These are phyloP conservation scores for Boletus tylopilopsis DNA, from an alignment of 768 basidiomycete genomes.

Conservation along the genomic window DNA sequence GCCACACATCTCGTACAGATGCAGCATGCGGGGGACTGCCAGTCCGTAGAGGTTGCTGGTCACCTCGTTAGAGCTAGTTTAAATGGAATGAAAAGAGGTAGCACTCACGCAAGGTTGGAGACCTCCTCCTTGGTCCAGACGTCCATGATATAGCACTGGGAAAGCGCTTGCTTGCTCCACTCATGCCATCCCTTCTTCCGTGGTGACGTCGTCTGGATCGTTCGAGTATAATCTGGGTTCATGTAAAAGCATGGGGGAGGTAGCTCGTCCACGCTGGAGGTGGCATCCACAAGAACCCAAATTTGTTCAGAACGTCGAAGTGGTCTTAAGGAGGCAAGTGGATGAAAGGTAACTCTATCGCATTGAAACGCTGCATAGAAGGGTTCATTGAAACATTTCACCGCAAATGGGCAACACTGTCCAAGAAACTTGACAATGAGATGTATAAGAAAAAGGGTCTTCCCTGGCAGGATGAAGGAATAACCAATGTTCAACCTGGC, in stretches of 20 bases:
- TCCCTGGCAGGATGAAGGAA: too few relatives aligned
- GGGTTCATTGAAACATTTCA: too few relatives aligned
- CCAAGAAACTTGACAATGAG: too few relatives aligned
- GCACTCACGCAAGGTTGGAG: neutral
- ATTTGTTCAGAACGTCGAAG: too few relatives aligned
- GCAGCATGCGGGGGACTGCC: neutral
- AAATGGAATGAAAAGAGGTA: neutral
- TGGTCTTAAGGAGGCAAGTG: too few relatives aligned
- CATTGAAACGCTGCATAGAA: too few relatives aligned
- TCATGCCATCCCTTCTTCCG: neutral
- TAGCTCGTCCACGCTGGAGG: too few relatives aligned
- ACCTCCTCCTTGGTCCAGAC: slow-evolving; percentile 2
- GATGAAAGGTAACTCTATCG: too few relatives aligned
- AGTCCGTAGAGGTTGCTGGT: neutral
- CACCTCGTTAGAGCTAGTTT: neutral
- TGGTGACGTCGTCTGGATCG: neutral
- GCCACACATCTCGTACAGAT: neutral
- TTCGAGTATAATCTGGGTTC: neutral
- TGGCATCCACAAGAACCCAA: too few relatives aligned
- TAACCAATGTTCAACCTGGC: too few relatives aligned
- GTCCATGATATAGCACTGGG: neutral
- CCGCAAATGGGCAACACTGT: too few relatives aligned
- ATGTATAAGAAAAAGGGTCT: too few relatives aligned
- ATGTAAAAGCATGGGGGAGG: neutral
- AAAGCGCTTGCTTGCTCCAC: neutral